Percentiles rank a stretch among this genome's conserved stretches.
Evolutionary conservation across 441 rosid species (phyloP).

Genomic region (Manihot esculenta): DNA sequence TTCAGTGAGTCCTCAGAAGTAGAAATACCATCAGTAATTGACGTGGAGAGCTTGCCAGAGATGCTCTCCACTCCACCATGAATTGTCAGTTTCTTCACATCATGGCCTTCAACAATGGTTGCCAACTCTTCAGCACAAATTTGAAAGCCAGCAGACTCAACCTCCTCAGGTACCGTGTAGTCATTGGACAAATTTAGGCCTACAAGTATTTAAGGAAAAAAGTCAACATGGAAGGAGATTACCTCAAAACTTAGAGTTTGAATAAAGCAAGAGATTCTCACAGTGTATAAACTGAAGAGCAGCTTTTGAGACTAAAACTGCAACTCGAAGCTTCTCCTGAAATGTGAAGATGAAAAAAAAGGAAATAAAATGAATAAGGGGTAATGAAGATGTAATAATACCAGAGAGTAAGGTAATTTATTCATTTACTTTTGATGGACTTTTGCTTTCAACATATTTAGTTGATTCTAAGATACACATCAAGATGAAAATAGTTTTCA

Average conservation of each 20-base stretch:
- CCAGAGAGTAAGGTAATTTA: background rate
- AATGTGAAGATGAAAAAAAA: constrained; percentile 17
- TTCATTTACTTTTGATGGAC: background rate
- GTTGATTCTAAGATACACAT: background rate
- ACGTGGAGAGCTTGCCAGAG: constrained; percentile 60
- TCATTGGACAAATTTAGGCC: constrained; percentile 67
- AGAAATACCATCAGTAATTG: constrained; percentile 52
- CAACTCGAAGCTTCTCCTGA: constrained; percentile 77
- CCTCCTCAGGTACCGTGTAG: constrained; percentile 70
- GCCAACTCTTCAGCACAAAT: constrained; percentile 89
- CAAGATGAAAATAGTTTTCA: background rate
- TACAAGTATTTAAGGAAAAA: constrained; percentile 29
- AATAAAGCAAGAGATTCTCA: constrained; percentile 31
- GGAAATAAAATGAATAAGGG: constrained; percentile 12
- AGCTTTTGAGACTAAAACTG: constrained; percentile 90
- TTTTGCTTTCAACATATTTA: background rate
- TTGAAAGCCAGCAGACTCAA: constrained; percentile 71
- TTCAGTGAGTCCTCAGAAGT: constrained; percentile 44
- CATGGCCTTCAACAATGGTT: constrained; percentile 84
- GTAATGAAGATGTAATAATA: background rate
- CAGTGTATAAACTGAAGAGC: constrained; percentile 83
- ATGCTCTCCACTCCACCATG: constrained; percentile 78
- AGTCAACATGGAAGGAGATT: constrained; percentile 24
- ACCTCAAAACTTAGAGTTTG: constrained; percentile 4
- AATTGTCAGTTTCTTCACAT: constrained; percentile 64